Base-by-base conservation (phyloP, 176 grass and related monocot species). In the Lolium multiflorum region DNA sequence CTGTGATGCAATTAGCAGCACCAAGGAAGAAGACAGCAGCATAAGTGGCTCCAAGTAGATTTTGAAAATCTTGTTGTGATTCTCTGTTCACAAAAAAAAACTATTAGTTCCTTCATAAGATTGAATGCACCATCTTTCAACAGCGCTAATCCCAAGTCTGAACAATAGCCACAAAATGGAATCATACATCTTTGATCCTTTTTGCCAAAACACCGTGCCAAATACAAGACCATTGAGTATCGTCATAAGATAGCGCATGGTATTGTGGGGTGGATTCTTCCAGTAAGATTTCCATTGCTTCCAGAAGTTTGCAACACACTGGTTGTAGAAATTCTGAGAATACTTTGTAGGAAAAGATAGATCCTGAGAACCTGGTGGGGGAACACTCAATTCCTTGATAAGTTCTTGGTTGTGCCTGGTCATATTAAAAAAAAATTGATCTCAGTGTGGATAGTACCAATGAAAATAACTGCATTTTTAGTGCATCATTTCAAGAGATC, bases 261-360 rank as follows among this genome's bases (percentile, higher is more conserved):
- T 83, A 69, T 98, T 98, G 65, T 98, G 93, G 26, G 88, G 64
- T 58, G 95, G 95, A 86, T 95, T 98, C 83, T 94, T 98, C 95
- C 95, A 98, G 35, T 95, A 98, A 28, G 93, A 95, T 74, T 15
- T 81, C 38, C 87, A 90, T 71, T 95, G 93, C 85, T 98, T 98
- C 95, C 95, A 95, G 52, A 93, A 90, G 51, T 91, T 93, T 56
- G 93, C 89, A 10, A 77, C 46, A 51, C 37, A 98, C 80, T 98
- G 95, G n/a, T 47, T 88, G 3, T 43, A 69, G 14, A 95, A 95
- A 66, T 52, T 92, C 77, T 93, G 93, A 2, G 95, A 77, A 70
- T 93, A 98, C 82, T 98, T 89, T 7, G 93, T 92, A 44, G 93
- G 91, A 77, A 98, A 98, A 50, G 88, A 90, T 4, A 98, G 77